These are phyloP conservation scores for Zygosaccharomyces pseudobailii DNA, from an alignment of 1,139 yeast species.

Conservation along the genomic window DNA sequence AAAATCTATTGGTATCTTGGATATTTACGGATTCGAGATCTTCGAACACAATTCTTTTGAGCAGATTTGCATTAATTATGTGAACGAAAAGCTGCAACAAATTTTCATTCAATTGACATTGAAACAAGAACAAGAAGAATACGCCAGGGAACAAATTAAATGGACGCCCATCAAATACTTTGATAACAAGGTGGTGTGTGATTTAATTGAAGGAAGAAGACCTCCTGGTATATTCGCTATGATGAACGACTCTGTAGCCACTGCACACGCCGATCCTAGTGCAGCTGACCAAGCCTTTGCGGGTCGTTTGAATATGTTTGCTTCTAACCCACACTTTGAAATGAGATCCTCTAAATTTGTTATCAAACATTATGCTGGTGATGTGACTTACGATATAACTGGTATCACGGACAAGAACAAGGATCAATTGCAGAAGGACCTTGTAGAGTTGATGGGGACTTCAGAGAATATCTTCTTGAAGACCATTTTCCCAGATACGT, in stretches of 20 bases:
- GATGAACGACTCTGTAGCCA: conserved; percentile 92
- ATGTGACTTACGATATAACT: conserved; percentile 84
- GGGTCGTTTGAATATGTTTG: conserved; percentile 81
- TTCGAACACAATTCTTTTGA: conserved; percentile 96
- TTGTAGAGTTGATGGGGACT: conserved; percentile 70
- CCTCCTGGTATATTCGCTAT: conserved; percentile 98
- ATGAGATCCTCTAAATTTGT: conserved; percentile 83
- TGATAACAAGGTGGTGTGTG: conserved; percentile 95
- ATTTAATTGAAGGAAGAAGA: conserved; percentile 85
- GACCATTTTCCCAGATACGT: conserved; percentile 72
- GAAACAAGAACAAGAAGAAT: conserved; percentile 96
- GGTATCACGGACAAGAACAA: conserved; percentile 97
- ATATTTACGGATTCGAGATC: conserved; percentile 97
- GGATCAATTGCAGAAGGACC: conserved; percentile 86
- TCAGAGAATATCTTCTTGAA: conserved; percentile 65
- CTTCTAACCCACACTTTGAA: conserved; percentile 82
- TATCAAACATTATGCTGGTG: conserved; percentile 97
- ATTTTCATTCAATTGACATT: conserved; percentile 92
- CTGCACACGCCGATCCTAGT: conserved; percentile 95
- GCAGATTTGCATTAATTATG: conserved; percentile 94
- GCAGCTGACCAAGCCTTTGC: conserved; percentile 98
- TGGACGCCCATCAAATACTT: conserved; percentile 98
- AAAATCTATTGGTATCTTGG: conserved; percentile 88
- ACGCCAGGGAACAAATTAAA: conserved; percentile 87
- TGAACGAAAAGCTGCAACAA: conserved; percentile 94